Conservation (phyloP, 768 basidiomycete genomes). For the Cystofilobasidium ferigula region DNA sequence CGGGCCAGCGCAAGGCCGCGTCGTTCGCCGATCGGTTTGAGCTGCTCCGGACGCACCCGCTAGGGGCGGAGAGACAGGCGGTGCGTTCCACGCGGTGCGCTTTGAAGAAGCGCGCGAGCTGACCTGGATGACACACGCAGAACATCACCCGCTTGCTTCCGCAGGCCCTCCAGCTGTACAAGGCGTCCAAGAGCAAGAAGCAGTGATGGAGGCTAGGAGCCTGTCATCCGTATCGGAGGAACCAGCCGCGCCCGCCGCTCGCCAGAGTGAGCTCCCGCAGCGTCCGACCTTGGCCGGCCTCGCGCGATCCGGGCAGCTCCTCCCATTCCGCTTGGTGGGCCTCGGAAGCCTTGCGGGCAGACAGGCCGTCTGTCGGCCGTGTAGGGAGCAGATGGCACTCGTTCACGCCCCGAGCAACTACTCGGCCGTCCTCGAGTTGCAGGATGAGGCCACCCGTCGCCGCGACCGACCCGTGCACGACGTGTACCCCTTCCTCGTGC, state of each 20-base stretch:
- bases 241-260: background rate
- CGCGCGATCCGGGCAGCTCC: background rate
- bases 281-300: background rate
- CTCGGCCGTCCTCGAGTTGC: background rate
- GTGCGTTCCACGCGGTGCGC: too few species aligned
- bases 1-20: slow-evolving; percentile 30
- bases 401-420: background rate
- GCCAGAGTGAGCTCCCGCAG: background rate
- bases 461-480: background rate
- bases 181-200: background rate
- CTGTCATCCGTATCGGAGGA: background rate
- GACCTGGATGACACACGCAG: background rate
- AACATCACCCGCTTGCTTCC: slow-evolving; percentile 9
- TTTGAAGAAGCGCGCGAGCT: too few species aligned
- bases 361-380: background rate
- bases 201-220: background rate
- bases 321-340: background rate
- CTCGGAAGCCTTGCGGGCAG: background rate
- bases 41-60: slow-evolving; percentile 42
- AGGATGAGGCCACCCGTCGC: background rate
- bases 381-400: background rate
- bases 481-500: background rate
- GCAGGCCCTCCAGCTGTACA: background rate
- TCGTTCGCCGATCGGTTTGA: slow-evolving; percentile 37
- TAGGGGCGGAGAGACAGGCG: slow-evolving; percentile 38